These are phyloP conservation scores for Kluyveromyces wickerhamii DNA, from an alignment of 805 yeast species.

Conservation along the genomic window DNA sequence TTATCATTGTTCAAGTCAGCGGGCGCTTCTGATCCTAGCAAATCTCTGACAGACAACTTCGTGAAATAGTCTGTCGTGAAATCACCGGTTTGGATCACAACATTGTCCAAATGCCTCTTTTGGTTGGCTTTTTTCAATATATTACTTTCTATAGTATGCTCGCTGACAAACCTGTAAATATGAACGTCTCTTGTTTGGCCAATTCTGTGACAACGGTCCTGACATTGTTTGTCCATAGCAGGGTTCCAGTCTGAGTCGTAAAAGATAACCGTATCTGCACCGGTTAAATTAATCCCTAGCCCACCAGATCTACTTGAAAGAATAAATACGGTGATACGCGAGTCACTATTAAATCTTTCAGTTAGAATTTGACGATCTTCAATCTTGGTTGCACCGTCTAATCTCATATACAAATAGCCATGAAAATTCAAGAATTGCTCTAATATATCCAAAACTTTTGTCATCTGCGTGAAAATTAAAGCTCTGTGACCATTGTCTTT, in stretches of 20 bases:
- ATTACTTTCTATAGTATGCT: slow-evolving; percentile 92
- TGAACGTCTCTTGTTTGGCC: slow-evolving; percentile 98
- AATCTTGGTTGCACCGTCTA: slow-evolving; percentile 95
- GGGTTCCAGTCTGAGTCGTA: slow-evolving; percentile 99
- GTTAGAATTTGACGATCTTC: slow-evolving; percentile 95
- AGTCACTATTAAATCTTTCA: slow-evolving; percentile 83
- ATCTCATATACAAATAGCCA: slow-evolving; percentile 88
- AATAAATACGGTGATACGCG: slow-evolving; percentile 81
- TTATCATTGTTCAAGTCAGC: slow-evolving; percentile 34
- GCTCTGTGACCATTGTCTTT: slow-evolving; percentile 89
- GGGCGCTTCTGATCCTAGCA: slow-evolving; percentile 50
- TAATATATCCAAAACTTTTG: slow-evolving; percentile 85
- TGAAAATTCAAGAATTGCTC: slow-evolving; percentile 91
- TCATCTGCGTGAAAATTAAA: slow-evolving; percentile 95
- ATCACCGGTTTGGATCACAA: slow-evolving; percentile 95
- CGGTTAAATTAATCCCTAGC: slow-evolving; percentile 91
- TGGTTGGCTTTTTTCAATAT: slow-evolving; percentile 91
- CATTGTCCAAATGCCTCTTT: slow-evolving; percentile 86
- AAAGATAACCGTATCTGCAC: slow-evolving; percentile 97
- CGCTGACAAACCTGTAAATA: slow-evolving; percentile 91
- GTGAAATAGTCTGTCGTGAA: slow-evolving; percentile 95
- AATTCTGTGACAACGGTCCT: slow-evolving; percentile 97
- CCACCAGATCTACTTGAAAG: slow-evolving; percentile 97
- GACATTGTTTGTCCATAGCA: slow-evolving; percentile 98
- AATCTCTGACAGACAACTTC: slow-evolving; percentile 75